Evolutionary conservation across 805 yeast genomes (phyloP).

Genomic region (Nakazawaea populi): DNA sequence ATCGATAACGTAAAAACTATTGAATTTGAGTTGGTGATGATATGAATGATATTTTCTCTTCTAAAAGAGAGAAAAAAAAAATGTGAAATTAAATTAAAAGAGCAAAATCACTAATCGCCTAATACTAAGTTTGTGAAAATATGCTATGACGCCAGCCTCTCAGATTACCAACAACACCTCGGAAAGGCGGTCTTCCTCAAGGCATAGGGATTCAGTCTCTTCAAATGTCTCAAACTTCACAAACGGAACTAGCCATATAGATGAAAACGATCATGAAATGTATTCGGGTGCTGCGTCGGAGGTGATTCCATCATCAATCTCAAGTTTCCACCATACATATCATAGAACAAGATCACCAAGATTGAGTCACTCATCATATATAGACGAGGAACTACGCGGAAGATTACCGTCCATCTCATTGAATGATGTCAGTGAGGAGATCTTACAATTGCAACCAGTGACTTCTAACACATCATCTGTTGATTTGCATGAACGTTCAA

Average conservation of each 20-base stretch:
- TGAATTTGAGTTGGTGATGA: no score
- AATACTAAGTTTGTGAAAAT: neutral
- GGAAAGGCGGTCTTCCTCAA: conserved; percentile 18
- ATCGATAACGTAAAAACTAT: no score
- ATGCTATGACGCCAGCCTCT: neutral
- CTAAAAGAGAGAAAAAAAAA: no score
- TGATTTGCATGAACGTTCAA: conserved; percentile 31
- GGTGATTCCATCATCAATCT: conserved; percentile 70
- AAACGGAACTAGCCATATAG: conserved; percentile 22
- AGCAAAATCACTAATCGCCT: no score
- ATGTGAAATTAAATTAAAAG: no score
- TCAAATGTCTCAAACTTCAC: conserved; percentile 15
- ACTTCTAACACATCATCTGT: conserved; percentile 28
- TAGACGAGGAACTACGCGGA: conserved; percentile 5
- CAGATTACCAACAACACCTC: neutral
- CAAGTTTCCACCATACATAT: conserved; percentile 70
- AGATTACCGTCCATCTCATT: conserved; percentile 9
- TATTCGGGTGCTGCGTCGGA: conserved; percentile 76
- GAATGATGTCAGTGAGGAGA: conserved; percentile 11
- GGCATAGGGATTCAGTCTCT: conserved; percentile 24
- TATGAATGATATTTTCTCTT: no score
- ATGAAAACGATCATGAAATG: conserved; percentile 64
- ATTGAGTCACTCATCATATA: conserved; percentile 6
- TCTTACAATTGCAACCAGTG: conserved; percentile 26
- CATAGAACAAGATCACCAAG: conserved; percentile 23